These are phyloP conservation scores for Fistulinella prunicolor DNA, from an alignment of 768 basidiomycete species.

Conservation along the genomic window DNA sequence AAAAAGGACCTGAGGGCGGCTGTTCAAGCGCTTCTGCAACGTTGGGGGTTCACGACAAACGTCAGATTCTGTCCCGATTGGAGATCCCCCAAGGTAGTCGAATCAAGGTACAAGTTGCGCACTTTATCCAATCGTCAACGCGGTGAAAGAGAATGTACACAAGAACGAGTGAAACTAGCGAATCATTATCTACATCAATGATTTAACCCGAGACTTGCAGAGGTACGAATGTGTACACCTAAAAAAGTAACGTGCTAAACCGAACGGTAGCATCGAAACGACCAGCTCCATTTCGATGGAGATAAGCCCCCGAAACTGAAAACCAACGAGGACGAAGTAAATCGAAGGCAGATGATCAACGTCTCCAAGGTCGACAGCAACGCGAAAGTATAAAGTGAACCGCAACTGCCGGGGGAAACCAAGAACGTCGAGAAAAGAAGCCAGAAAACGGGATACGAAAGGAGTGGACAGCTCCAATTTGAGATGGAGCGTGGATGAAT, in stretches of 20 bases:
- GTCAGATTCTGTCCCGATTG: too few relatives aligned
- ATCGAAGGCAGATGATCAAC: slow-evolving; percentile 6
- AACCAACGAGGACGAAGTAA: slow-evolving; percentile 2
- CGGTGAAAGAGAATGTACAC: background rate
- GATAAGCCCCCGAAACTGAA: slow-evolving; percentile 9
- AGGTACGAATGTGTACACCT: slow-evolving; percentile 1
- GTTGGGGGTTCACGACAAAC: too few relatives aligned
- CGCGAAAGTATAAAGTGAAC: background rate
- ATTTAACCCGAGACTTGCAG: background rate
- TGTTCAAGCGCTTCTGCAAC: slow-evolving; percentile 17
- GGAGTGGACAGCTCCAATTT: slow-evolving; percentile 17
- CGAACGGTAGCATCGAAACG: slow-evolving; percentile 7
- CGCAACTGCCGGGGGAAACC: background rate
- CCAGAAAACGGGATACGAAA: slow-evolving; percentile 2
- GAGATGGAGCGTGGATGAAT: slow-evolving; percentile 3
- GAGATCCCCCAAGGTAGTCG: too few relatives aligned
- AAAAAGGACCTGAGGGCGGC: background rate
- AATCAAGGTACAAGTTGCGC: too few relatives aligned
- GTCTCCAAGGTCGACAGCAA: background rate
- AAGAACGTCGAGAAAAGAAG: background rate
- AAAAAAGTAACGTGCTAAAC: slow-evolving; percentile 3
- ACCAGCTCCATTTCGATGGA: slow-evolving; percentile 22
- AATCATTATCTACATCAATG: background rate
- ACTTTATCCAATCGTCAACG: background rate
- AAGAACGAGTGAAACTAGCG: background rate